A percentile compares a stretch with the other conserved stretches of the same genome.
phyloP scores from a whole-genome alignment of 331 rosid species.

The Malus hybrid region DNA sequence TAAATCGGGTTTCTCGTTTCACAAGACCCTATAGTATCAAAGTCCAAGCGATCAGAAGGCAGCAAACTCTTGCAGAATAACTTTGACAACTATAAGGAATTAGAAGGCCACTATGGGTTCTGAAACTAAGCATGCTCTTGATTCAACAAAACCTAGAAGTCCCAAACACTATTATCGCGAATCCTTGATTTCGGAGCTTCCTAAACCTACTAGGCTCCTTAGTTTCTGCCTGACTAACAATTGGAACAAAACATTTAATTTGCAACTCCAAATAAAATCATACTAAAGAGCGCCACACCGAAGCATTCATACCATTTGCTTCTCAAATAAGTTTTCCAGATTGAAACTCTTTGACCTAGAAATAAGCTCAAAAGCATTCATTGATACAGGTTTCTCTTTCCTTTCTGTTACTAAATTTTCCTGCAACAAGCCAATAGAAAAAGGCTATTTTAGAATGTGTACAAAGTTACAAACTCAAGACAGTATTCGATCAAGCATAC shows the following conservation, averaged over 20 bases:
- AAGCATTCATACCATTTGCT: conserved; percentile 41
- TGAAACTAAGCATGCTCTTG: conserved; percentile 3
- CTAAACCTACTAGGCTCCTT: neutral
- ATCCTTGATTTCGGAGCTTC: neutral
- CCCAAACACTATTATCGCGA: neutral
- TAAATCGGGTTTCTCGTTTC: conserved; percentile 78
- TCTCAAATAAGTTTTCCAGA: conserved; percentile 82
- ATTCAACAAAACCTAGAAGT: neutral
- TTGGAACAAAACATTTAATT: conserved; percentile 8
- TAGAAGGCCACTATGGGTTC: neutral
- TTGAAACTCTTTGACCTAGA: conserved; percentile 80
- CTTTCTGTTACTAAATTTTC: conserved; percentile 81
- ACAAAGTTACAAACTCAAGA: neutral
- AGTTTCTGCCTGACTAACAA: conserved; percentile 3
- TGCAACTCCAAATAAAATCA: neutral
- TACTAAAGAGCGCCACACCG: neutral
- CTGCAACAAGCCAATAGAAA: conserved; percentile 26
- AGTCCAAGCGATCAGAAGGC: conserved; percentile 9
- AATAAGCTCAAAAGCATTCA: conserved; percentile 99
- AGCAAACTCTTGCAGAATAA: neutral
- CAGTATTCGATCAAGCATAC: neutral
- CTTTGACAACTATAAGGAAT: neutral
- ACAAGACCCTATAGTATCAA: conserved; percentile 33
- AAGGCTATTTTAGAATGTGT: neutral
- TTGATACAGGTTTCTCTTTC: conserved; percentile 85